phyloP scores from a whole-genome alignment of 78 protist species.

The Dictyostelium purpureum region DNA sequence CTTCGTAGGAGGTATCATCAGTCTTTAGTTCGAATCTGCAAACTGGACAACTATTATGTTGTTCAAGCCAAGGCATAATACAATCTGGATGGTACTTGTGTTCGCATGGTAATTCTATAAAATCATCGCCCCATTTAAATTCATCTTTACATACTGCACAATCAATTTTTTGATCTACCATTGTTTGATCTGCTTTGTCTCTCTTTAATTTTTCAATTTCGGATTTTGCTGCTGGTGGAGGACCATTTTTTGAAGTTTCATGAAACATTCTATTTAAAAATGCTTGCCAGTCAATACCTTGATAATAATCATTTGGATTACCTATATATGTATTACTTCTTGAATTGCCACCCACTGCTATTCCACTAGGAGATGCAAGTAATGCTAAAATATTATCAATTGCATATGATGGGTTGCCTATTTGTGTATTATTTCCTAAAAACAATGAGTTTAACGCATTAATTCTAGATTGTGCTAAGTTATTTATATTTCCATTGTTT shows the following conservation, averaged over 20 bases:
- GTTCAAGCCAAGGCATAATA: slow-evolving; percentile 74
- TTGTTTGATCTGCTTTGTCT: slow-evolving; percentile 28
- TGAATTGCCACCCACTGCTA: neutral
- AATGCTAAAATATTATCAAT: too few relatives aligned
- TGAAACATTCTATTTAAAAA: slow-evolving; percentile 51
- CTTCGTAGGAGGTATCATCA: slow-evolving; percentile 72
- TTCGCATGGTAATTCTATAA: slow-evolving; percentile 66
- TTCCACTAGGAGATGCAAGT: too few relatives aligned
- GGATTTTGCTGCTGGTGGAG: slow-evolving; percentile 77
- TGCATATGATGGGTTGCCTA: too few relatives aligned
- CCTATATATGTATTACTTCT: neutral
- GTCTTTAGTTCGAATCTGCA: slow-evolving; percentile 79
- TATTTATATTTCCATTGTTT: neutral
- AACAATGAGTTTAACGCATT: too few relatives aligned
- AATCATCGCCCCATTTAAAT: slow-evolving; percentile 56
- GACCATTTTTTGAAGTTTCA: slow-evolving; percentile 37
- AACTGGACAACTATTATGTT: slow-evolving; percentile 80
- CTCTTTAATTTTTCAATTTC: slow-evolving; percentile 64
- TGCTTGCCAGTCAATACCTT: slow-evolving; percentile 60
- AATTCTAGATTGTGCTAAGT: too few relatives aligned
- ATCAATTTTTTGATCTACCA: slow-evolving; percentile 45
- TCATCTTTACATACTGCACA: slow-evolving; percentile 81
- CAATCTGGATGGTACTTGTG: slow-evolving; percentile 72
- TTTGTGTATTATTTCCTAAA: too few relatives aligned
- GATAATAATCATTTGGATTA: slow-evolving; percentile 49